Evolutionary conservation across 208 protist genomes (phyloP).

Genomic region (Histomonas meleagridis): DNA sequence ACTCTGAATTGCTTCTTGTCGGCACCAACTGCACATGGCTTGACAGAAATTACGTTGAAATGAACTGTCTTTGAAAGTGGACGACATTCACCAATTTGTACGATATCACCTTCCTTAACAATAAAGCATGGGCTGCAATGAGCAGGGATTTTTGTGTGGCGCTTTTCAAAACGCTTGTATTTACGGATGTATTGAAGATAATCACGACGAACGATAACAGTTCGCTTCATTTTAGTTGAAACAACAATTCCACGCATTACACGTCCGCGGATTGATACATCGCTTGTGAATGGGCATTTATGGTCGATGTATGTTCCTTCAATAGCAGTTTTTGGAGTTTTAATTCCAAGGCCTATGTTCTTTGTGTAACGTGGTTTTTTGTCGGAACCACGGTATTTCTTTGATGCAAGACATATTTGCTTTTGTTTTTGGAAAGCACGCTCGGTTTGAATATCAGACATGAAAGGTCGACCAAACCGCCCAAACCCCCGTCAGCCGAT

Average conservation of each 20-base stretch:
- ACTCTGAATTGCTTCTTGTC: constrained; percentile 50
- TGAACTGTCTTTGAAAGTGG: constrained; percentile 98
- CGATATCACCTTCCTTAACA: constrained; percentile 88
- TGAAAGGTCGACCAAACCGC: background rate
- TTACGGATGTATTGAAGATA: constrained; percentile 99
- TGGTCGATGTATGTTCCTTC: constrained; percentile 98
- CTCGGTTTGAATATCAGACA: constrained; percentile 9
- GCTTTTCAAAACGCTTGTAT: constrained; percentile 99
- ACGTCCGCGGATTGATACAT: constrained; percentile 95
- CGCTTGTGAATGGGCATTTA: constrained; percentile 99
- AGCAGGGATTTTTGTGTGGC: constrained; percentile 93
- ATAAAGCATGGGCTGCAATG: constrained; percentile 94
- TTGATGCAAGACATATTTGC: background rate
- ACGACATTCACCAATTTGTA: constrained; percentile 83
- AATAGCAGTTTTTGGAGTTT: constrained; percentile 88
- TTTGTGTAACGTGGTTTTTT: constrained; percentile 74
- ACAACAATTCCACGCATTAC: constrained; percentile 90
- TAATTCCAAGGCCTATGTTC: constrained; percentile 94
- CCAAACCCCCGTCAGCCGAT: too few relatives aligned
- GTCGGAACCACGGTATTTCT: background rate
- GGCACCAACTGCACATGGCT: constrained; percentile 36
- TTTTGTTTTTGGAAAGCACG: constrained; percentile 30
- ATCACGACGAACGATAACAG: constrained; percentile 91
- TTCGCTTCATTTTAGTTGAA: constrained; percentile 94
- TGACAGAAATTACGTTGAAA: constrained; percentile 94